A percentile compares a stretch with the other conserved stretches of the same genome.
These are phyloP conservation scores for Trichoderma virens DNA, from an alignment of 495 filamentous ascomycete genomes.

Conservation along the genomic window DNA sequence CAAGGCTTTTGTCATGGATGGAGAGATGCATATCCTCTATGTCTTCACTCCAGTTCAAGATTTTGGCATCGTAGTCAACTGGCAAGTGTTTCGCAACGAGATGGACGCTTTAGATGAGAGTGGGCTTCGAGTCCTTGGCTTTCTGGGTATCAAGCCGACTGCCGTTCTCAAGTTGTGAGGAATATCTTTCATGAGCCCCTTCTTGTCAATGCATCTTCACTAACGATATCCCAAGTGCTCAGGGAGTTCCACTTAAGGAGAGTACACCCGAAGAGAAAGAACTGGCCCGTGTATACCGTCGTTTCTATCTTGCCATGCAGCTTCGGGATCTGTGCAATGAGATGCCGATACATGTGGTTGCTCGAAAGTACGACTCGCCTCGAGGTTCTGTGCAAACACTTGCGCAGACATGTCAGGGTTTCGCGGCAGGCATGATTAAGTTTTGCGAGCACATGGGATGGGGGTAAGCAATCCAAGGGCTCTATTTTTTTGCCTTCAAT, in stretches of 20 bases:
- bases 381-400: constrained; percentile 66
- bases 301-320: constrained; percentile 74
- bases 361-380: constrained; percentile 59
- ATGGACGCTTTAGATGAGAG: constrained; percentile 65
- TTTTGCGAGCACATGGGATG: constrained; percentile 71
- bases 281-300: constrained; percentile 57
- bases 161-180: constrained; percentile 65
- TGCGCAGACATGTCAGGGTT: constrained; percentile 69
- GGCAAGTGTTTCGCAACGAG: constrained; percentile 64
- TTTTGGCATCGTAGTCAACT: constrained; percentile 52
- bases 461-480: constrained; percentile 32
- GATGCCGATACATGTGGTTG: constrained; percentile 60
- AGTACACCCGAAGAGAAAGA: constrained; percentile 52
- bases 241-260: constrained; percentile 61
- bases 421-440: constrained; percentile 68
- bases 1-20: constrained; percentile 72
- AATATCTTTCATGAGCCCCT: not conserved
- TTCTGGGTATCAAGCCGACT: constrained; percentile 61
- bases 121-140: constrained; percentile 57
- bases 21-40: constrained; percentile 79
- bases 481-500: no score
- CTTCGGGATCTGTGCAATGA: constrained; percentile 79
- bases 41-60: constrained; percentile 68
- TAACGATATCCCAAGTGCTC: constrained; percentile 46
- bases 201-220: constrained; percentile 13